Conservation (phyloP, 331 rosid genomes). For the Dryas integrifolia region DNA sequence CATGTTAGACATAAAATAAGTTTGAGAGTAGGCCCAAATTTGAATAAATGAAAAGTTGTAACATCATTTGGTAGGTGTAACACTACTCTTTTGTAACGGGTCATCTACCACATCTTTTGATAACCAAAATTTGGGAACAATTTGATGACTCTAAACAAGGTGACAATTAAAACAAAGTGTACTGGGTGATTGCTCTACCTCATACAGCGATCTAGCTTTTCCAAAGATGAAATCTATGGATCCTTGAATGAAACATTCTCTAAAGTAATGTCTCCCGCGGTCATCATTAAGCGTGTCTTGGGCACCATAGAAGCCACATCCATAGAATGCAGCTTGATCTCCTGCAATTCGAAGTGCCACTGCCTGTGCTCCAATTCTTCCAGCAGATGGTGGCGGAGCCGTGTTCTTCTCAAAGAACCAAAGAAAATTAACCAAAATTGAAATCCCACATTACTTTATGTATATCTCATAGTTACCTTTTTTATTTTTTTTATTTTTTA, state of each 20-base stretch:
- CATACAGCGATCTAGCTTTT: conserved; percentile 65
- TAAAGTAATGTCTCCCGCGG: conserved; percentile 69
- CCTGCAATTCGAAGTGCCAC: conserved; percentile 66
- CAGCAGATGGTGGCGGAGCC: conserved; percentile 60
- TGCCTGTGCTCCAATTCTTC: conserved; percentile 71
- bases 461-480: background rate
- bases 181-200: conserved; percentile 36
- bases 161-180: no score
- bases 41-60: no score
- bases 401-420: conserved; percentile 42
- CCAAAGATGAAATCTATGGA: conserved; percentile 94
- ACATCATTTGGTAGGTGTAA: no score
- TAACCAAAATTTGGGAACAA: no score
- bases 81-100: no score
- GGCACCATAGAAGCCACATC: conserved; percentile 81
- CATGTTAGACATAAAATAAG: no score
- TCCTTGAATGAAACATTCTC: conserved; percentile 75
- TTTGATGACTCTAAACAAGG: no score
- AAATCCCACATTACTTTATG: background rate
- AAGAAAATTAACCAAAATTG: background rate
- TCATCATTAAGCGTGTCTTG: conserved; percentile 88
- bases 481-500: conserved; percentile 7
- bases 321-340: conserved; percentile 72
- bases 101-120: no score
- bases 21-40: no score